Conservation (phyloP, 192 early-diverging fungal species). For the Tieghemiomyces parasiticus region DNA sequence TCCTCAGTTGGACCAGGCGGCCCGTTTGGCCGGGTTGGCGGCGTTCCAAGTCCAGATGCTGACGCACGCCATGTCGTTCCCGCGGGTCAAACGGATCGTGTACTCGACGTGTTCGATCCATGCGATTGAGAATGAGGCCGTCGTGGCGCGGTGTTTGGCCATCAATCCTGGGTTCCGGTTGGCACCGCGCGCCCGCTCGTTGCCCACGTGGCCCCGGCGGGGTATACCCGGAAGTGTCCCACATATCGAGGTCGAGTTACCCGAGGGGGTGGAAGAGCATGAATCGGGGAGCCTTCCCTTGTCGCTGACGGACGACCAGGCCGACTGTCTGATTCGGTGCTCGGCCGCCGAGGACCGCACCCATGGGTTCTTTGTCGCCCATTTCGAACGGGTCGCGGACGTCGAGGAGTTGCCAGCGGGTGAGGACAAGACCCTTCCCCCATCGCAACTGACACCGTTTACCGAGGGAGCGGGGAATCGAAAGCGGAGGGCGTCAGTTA, state of each 20-base stretch:
- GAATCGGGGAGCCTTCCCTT: too few relatives aligned
- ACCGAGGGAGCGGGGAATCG: too few relatives aligned
- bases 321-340: conserved; percentile 54
- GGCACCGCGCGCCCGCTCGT: conserved; percentile 33
- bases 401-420: too few relatives aligned
- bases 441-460: too few relatives aligned
- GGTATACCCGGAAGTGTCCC: conserved; percentile 54
- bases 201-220: conserved; percentile 69
- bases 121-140: conserved; percentile 83
- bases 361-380: conserved; percentile 96
- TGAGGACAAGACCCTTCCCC: too few relatives aligned
- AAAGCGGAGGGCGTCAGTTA: too few relatives aligned
- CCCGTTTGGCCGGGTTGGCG: conserved; percentile 54
- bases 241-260: too few relatives aligned
- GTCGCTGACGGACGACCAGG: conserved; percentile 30
- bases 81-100: conserved; percentile 61
- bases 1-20: conserved; percentile 22
- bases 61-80: conserved; percentile 77
- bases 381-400: conserved; percentile 47
- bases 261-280: too few relatives aligned
- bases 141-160: conserved; percentile 57
- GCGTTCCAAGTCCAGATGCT: conserved; percentile 76
- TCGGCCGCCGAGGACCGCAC: conserved; percentile 63
- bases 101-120: conserved; percentile 98
- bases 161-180: conserved; percentile 37